Base-by-base conservation (phyloP, 768 basidiomycete species). In the Pleurotus pulmonarius region DNA sequence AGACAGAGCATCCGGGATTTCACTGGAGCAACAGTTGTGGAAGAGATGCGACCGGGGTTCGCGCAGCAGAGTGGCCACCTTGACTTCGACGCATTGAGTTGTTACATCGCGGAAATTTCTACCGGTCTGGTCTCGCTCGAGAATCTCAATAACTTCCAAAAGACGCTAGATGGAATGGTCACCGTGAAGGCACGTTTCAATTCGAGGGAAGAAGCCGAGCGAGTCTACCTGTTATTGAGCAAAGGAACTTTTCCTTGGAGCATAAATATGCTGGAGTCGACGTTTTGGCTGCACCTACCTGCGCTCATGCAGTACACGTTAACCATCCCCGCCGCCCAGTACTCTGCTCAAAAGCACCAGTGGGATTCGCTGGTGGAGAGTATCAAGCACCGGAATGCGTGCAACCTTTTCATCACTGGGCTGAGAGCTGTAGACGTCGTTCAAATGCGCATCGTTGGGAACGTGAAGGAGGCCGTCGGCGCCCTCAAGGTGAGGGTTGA, bases 401-500 rank as follows among this genome's bases (percentile, higher is more conserved):
- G 70, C 38, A 63, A 68, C 18, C 60, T 79, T n/a, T 15, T 47
- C 22, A 9, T 29, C 29, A 9, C 9, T 6, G 26, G 9, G 1
- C 7, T 8, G 29, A 29, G 29, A 29, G 29, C 29, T 9, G 29
- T 9, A 9, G 0, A 69, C 70, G 46, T 72, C n/a, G 51, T 52
- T 9, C 15, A 37, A 37, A 52, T 52, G 13, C 51, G 51, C 16
- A 18, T 52, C 3, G 15, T 39, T 5, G 51, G 85, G 0, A 71
- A 78, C 12, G 78, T 79, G 49, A 80, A 81, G 66, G 77, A 79
- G 60, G 75, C 75, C 1, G 74, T 79, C 1, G 85, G 85, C 1
- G 72, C 75, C 4, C 62, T 87, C 58, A 86, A 85, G 68, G 83
- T 86, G 11, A 70, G 83, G 51, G 79, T 83, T 0, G 85, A 86